Base-by-base conservation (phyloP, 192 early-diverging fungal species). In the Podila horticola region DNA sequence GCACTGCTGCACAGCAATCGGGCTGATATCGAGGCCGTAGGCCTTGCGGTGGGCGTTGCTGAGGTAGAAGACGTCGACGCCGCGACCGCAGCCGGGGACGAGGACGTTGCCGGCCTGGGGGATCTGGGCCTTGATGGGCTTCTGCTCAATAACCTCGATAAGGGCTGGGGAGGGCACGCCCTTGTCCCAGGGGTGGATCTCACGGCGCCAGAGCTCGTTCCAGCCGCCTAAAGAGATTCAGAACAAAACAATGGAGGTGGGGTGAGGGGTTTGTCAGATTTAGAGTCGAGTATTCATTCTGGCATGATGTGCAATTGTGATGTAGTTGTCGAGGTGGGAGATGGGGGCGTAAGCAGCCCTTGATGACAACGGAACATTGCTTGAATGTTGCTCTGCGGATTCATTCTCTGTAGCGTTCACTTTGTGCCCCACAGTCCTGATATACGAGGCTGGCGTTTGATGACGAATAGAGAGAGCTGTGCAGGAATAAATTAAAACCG, bases 61-160 rank as follows among this genome's bases (percentile, higher is more conserved):
- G 19, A 95, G 82, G 66, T 85, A 92, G 82, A 93, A 84, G 33
- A 94, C 93, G 72, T 97, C 95, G 71, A 93, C 92, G 22, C 94
- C 88, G 45, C 85, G 81, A 34, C 91, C 91, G 50, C 89, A 90
- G 28, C 90, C 91, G 11, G 91, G 91, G 41, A 92, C 89, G n/a
- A 92, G 71, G 6, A 84, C 91, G 41, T 83, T 73, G 26, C 87
- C 88, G 5, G 77, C 24, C 29, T 71, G 49, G 50, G 88, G 85
- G 62, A 88, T 82, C 48, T 83, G 58, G 8, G 67, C 24, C 7
- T 67, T 50, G 55, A 81, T 69, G 9, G 83, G 83, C 50, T 84
- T 79, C 26, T 89, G 64, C 24, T 86, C 76, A n/a, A 90, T 75
- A 26, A 91, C 79, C 20, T 85, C 72, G 11, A 76, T 36, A 36